Conservation (phyloP, 73 alveolate species). For the Paramecium pentaurelia region DNA sequence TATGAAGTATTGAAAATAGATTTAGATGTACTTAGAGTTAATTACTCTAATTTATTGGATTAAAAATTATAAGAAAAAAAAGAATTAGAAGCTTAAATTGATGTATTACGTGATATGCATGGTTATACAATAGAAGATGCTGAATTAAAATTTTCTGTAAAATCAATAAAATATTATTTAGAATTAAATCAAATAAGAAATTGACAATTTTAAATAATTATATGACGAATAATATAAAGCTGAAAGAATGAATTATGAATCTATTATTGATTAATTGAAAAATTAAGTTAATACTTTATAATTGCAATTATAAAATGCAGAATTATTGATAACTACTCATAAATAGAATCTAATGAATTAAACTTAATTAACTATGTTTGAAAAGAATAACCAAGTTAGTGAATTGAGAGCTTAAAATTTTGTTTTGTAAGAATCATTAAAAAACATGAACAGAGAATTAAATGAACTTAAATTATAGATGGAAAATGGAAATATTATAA, state of each 20-base stretch:
- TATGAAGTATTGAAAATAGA: not conserved
- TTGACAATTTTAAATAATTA: not conserved
- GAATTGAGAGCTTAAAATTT: not conserved
- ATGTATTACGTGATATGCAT: slow-evolving; percentile 4
- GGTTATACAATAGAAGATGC: not conserved
- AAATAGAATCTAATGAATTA: not conserved
- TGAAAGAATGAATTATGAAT: not conserved
- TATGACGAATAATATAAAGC: not conserved
- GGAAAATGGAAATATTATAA: not conserved
- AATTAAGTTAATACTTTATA: not conserved
- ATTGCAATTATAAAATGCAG: not conserved
- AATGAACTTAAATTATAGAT: not conserved
- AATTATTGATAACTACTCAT: not conserved
- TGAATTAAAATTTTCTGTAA: not conserved
- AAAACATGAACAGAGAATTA: not conserved
- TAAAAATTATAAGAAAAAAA: not conserved
- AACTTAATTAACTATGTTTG: not conserved
- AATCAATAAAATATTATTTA: not conserved
- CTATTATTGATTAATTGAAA: not conserved
- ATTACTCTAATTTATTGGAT: not conserved
- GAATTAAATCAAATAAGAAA: not conserved
- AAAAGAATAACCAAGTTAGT: not conserved
- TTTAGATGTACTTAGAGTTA: not conserved
- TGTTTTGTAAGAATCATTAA: not conserved
- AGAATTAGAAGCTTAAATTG: not conserved